phyloP scores from a whole-genome alignment of 2,329 filamentous ascomycete species.

The Botrytis hyacinthi region DNA sequence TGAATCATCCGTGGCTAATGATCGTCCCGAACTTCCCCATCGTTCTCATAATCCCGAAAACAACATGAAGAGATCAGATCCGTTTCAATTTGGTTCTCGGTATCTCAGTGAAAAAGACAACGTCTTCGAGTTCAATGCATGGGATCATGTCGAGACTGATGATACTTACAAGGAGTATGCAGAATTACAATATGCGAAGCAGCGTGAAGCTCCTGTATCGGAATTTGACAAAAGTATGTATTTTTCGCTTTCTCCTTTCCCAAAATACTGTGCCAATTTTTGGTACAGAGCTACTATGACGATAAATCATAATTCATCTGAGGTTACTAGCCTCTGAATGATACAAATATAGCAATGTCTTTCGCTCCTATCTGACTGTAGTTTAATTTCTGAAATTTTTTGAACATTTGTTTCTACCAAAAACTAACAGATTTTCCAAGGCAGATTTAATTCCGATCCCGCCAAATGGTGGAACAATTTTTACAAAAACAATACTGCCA shows the following conservation, averaged over 20 bases:
- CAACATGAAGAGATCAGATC: slow-evolving; percentile 84
- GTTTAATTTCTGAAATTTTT: slow-evolving; percentile 22
- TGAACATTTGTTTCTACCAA: slow-evolving; percentile 17
- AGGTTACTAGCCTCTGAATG: slow-evolving; percentile 56
- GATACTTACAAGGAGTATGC: slow-evolving; percentile 83
- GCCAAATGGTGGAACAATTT: slow-evolving; percentile 98
- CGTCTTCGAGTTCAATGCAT: slow-evolving; percentile 96
- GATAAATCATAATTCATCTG: slow-evolving; percentile 70
- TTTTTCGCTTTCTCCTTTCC: slow-evolving; percentile 12
- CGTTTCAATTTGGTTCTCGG: slow-evolving; percentile 93
- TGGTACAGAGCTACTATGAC: slow-evolving; percentile 53
- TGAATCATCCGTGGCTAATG: slow-evolving; percentile 24
- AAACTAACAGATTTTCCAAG: slow-evolving; percentile 49
- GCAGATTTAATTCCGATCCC: slow-evolving; percentile 82
- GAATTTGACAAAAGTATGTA: slow-evolving; percentile 84
- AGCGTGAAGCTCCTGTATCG: slow-evolving; percentile 81
- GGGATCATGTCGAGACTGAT: slow-evolving; percentile 97
- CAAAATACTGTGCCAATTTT: slow-evolving; percentile 8
- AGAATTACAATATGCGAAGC: slow-evolving; percentile 77
- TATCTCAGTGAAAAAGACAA: slow-evolving; percentile 80
- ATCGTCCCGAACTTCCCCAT: slow-evolving; percentile 32
- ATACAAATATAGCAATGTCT: slow-evolving; percentile 56
- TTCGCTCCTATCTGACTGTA: slow-evolving; percentile 71
- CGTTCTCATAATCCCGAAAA: slow-evolving; percentile 46
- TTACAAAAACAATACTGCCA: slow-evolving; percentile 95